phyloP scores from a whole-genome alignment of 139 green algal species.

The Chlorella sp. region DNA sequence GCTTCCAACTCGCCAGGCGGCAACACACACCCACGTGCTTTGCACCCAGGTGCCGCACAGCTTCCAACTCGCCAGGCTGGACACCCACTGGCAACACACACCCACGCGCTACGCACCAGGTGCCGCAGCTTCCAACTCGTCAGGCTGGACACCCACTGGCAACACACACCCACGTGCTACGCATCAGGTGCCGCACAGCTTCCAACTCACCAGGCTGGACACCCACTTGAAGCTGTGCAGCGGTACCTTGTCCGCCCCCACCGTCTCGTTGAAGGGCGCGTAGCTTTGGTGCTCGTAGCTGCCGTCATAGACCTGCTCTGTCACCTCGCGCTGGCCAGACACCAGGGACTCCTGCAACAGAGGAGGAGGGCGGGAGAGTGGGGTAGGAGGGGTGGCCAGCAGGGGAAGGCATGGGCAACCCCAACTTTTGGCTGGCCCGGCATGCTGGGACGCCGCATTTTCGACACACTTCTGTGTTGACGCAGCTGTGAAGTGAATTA shows the following conservation, averaged over 20 bases:
- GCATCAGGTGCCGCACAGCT: too few relatives aligned
- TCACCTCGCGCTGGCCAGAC: neutral
- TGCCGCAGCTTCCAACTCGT: too few relatives aligned
- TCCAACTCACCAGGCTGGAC: neutral
- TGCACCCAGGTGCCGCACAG: too few relatives aligned
- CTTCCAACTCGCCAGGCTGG: too few relatives aligned
- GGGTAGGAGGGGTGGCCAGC: neutral
- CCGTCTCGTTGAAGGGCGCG: neutral
- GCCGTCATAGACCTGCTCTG: slow-evolving; percentile 2
- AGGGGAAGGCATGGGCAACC: too few relatives aligned
- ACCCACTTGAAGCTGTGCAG: slow-evolving; percentile 2
- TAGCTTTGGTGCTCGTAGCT: neutral
- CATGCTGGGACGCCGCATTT: too few relatives aligned
- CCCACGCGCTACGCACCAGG: too few relatives aligned
- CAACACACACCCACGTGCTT: too few relatives aligned
- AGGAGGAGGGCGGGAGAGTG: neutral
- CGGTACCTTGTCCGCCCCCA: neutral
- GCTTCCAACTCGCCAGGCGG: too few relatives aligned
- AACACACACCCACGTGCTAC: neutral
- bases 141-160: neutral
- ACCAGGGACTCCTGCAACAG: neutral
- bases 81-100: too few relatives aligned
- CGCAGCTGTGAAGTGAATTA: too few relatives aligned
- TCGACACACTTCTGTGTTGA: neutral
- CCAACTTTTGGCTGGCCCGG: too few relatives aligned